These are phyloP conservation scores for Santalum album DNA, from an alignment of 164 flowering plant species.

Conservation along the genomic window DNA sequence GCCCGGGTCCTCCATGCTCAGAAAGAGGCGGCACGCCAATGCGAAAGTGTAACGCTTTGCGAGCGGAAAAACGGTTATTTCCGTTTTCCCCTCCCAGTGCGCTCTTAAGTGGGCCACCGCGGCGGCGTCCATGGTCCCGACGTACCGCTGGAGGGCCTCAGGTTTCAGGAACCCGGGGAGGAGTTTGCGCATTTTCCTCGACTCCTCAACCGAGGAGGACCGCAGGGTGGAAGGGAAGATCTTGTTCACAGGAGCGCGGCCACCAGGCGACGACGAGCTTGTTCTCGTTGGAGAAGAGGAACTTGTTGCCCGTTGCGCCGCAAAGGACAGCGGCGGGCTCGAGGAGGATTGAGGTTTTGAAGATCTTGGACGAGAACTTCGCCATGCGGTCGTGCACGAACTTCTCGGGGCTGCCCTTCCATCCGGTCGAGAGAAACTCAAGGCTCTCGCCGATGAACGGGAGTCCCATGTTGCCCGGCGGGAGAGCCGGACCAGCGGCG, in stretches of 20 bases:
- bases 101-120: not conserved
- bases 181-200: not conserved
- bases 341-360: not conserved
- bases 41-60: not conserved
- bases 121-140: not conserved
- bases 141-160: not conserved
- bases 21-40: not conserved
- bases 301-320: not conserved
- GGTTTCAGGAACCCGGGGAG: not conserved
- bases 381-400: not conserved
- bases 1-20: not conserved
- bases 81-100: not conserved
- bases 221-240: not conserved
- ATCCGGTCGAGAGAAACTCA: not conserved
- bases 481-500: not conserved
- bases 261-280: not conserved
- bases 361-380: not conserved
- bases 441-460: not conserved
- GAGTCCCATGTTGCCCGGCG: not conserved
- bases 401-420: not conserved
- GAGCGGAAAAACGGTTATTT: not conserved
- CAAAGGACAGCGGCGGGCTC: not conserved
- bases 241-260: not conserved
- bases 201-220: not conserved
- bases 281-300: not conserved